Evolutionary conservation across 345 rosid species (phyloP).

Genomic region (Corchorus capsularis): DNA sequence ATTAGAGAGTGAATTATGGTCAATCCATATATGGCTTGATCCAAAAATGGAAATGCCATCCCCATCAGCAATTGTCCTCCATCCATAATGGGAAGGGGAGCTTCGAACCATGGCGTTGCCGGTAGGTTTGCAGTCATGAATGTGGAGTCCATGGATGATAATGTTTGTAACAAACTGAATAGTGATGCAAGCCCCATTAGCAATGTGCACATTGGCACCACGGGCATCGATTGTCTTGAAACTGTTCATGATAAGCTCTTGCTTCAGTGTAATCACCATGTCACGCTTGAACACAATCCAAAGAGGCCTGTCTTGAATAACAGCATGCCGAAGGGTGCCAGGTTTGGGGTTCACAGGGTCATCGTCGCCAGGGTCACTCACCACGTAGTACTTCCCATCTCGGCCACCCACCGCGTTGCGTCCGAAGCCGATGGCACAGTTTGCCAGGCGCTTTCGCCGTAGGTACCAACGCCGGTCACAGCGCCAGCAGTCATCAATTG

Average conservation of each 20-base stretch:
- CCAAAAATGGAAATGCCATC: constrained; percentile 78
- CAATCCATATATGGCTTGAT: constrained; percentile 87
- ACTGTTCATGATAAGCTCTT: constrained; percentile 86
- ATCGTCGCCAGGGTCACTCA: constrained; percentile 57
- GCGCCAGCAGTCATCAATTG: constrained; percentile 93
- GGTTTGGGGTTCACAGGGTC: constrained; percentile 72
- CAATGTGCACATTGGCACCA: constrained; percentile 64
- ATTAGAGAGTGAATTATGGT: constrained; percentile 81
- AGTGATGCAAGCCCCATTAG: constrained; percentile 66
- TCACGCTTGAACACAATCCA: constrained; percentile 84
- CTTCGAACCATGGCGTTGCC: constrained; percentile 88
- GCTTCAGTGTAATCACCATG: constrained; percentile 70
- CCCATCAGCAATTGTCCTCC: constrained; percentile 84
- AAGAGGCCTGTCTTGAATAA: constrained; percentile 69
- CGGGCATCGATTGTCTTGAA: constrained; percentile 84
- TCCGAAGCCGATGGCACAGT: constrained; percentile 77
- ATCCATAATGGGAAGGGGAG: constrained; percentile 81
- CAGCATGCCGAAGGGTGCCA: constrained; percentile 82
- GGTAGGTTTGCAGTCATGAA: constrained; percentile 72
- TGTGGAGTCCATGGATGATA: constrained; percentile 67
- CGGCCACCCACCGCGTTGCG: constrained; percentile 81
- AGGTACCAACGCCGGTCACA: constrained; percentile 63
- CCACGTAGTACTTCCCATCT: constrained; percentile 71
- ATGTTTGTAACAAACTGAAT: constrained; percentile 73
- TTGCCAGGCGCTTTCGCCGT: constrained; percentile 57